Evolutionary conservation across 352 stramenopile genomes (phyloP).

Genomic region (Thalassiosira ordinaria): DNA sequence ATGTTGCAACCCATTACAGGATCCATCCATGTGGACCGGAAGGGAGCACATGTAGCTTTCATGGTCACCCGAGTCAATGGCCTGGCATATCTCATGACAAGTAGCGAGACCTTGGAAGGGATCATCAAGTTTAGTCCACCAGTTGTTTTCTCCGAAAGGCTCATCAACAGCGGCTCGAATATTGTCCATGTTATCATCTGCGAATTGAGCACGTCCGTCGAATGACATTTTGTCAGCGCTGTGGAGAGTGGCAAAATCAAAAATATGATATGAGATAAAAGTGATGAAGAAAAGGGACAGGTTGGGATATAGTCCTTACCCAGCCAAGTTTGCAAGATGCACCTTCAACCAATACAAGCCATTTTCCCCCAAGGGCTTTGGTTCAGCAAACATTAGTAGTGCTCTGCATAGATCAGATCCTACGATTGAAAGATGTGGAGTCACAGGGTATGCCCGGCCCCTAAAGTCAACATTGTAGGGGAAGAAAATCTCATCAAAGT

Average conservation of each 20-base stretch:
- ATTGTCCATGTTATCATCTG: conserved; percentile 93
- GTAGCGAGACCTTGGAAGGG: conserved; percentile 97
- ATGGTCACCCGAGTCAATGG: conserved; percentile 92
- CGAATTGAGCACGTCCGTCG: conserved; percentile 94
- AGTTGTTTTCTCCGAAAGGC: conserved; percentile 89
- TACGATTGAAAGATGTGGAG: conserved; percentile 98
- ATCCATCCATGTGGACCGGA: conserved; percentile 97
- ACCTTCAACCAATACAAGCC: conserved; percentile 99
- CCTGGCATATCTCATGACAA: conserved; percentile 95
- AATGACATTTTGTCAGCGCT: conserved; percentile 94
- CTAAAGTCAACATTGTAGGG: conserved; percentile 99
- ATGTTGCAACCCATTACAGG: conserved; percentile 99
- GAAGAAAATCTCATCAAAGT: conserved; percentile 98
- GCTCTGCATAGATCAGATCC: conserved; percentile 97
- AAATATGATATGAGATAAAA: conserved; percentile 18
- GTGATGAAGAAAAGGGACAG: background rate
- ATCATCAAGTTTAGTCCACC: conserved; percentile 97
- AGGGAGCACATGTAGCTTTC: conserved; percentile 94
- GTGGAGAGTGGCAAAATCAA: conserved; percentile 3
- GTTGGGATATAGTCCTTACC: conserved; percentile 42
- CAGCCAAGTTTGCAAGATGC: conserved; percentile 92
- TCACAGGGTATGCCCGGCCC: conserved; percentile 97
- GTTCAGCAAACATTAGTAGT: conserved; percentile 94
- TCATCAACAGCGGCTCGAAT: conserved; percentile 89
- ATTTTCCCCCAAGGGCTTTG: conserved; percentile 92